A percentile compares a stretch with the other conserved stretches of the same genome.
Conservation (phyloP, 495 filamentous ascomycete genomes). For the Aspergillus avenaceus region DNA sequence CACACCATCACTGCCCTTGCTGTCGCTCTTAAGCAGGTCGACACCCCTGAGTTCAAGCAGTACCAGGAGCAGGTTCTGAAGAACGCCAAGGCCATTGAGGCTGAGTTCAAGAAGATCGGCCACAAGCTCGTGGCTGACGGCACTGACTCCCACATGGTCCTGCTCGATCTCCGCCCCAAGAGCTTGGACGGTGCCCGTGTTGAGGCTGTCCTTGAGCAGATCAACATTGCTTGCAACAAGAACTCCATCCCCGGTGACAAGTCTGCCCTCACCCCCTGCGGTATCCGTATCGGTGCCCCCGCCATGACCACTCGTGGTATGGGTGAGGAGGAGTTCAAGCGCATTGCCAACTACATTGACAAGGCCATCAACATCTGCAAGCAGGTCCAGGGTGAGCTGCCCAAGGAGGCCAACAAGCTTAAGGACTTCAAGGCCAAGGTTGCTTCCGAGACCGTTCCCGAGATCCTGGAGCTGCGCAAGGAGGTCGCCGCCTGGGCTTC, state of each 20-base stretch:
- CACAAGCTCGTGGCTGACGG: constrained; percentile 85
- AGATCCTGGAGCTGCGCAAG: constrained; percentile 78
- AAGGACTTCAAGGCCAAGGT: constrained; percentile 99
- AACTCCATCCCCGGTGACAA: constrained; percentile 98
- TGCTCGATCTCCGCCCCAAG: constrained; percentile 20
- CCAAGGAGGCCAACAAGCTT: constrained; percentile 96
- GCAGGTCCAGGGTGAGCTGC: constrained; percentile 75
- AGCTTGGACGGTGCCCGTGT: constrained; percentile 66
- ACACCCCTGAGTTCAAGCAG: constrained; percentile 86
- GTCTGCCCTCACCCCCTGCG: constrained; percentile 89
- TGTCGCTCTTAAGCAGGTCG: constrained; percentile 93
- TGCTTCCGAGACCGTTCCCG: constrained; percentile 65
- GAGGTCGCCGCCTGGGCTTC: constrained; percentile 86
- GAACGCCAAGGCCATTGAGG: constrained; percentile 24
- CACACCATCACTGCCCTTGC: constrained; percentile 99
- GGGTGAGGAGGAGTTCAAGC: constrained; percentile 88
- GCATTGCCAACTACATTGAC: constrained; percentile 86
- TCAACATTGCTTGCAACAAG: constrained; percentile 99
- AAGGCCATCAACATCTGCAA: constrained; percentile 76
- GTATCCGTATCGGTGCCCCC: constrained; percentile 92
- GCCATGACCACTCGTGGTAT: constrained; percentile 96
- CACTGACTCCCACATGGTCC: constrained; percentile 97
- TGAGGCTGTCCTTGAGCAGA: constrained; percentile 93
- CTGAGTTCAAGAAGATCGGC: constrained; percentile 21
- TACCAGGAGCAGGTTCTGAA: constrained; percentile 92